Base-by-base conservation (phyloP, 257 asterid genomes). In the Penstemon newberryi region DNA sequence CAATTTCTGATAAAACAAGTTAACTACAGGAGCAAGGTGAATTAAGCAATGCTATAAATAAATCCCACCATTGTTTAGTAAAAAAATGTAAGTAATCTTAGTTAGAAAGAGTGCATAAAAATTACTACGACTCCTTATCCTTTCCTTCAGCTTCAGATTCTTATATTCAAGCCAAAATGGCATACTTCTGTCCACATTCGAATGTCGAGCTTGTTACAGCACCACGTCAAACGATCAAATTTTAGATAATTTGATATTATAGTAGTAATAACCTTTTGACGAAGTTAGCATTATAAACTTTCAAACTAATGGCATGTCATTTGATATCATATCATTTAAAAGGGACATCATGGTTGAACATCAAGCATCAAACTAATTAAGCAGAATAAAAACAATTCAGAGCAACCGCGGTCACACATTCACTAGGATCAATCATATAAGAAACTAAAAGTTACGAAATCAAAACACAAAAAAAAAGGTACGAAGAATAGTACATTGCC, bases 401-500 rank as follows among this genome's bases (percentile, higher is more conserved):
- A 37, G 45, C 18, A 56, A 39, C 51, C 57, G 45, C 59, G 15
- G 19, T 51, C 49, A 47, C 55, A 50, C 56, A 25, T 60, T 36
- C 6, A 46, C 67, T 53, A 64, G 8, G 65, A 62, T 56, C 52
- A 56, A 37, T n/a, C 53, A 65, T 6, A 52, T n/a, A 60, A 42
- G 7, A 60, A 18, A 51, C 25, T 7, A 53, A n/a, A 47, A 67
- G 37, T 41, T 19, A 11, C 3, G 6, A 45, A 50, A 70, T n/a
- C 25, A 60, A 60, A 63, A 8, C 7, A 36, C 49, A 11, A 68
- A 13, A 60, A 47, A 56, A 59, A 13, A 18, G 15, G 5, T 12
- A 50, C 6, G 56, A 77, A 61, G 78, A 85, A 75, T 73, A 75
- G 67, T 87, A 89, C 97, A 80, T 86, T 90, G 97, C 97, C 91